Evolutionary conservation across 2,329 filamentous ascomycete genomes (phyloP).

Genomic region (Pseudocercospora crystallina): DNA sequence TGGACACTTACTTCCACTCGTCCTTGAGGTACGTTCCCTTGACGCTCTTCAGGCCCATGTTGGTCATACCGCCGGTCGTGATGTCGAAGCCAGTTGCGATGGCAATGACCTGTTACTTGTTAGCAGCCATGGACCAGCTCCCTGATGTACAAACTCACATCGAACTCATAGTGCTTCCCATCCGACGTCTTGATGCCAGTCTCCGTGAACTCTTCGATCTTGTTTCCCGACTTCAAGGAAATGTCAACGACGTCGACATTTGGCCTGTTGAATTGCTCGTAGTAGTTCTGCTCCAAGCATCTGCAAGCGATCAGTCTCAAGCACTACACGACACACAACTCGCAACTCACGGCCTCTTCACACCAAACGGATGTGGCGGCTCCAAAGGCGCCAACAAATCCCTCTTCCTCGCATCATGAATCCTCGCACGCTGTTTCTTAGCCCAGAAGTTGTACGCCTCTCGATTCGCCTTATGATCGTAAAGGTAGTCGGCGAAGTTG

Average conservation of each 20-base stretch:
- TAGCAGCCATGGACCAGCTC: too few species aligned
- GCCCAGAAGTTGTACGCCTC: slow-evolving; percentile 56
- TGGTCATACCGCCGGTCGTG: slow-evolving; percentile 43
- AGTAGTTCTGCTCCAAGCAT: slow-evolving; percentile 48
- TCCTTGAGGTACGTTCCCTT: slow-evolving; percentile 32
- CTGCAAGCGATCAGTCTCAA: too few species aligned
- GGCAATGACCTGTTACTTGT: slow-evolving; percentile 26
- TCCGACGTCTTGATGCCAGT: slow-evolving; percentile 29
- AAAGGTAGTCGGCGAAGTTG: slow-evolving; percentile 17
- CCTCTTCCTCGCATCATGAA: slow-evolving; percentile 50
- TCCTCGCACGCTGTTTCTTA: slow-evolving; percentile 51
- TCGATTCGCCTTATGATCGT: slow-evolving; percentile 17
- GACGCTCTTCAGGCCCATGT: slow-evolving; percentile 41
- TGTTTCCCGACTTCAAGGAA: slow-evolving; percentile 10
- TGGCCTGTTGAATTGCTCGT: slow-evolving; percentile 43
- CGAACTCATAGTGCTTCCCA: slow-evolving; percentile 38
- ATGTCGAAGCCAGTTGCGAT: slow-evolving; percentile 50
- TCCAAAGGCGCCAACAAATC: slow-evolving; percentile 54
- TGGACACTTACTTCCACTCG: slow-evolving; percentile 38
- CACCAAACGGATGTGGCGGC: slow-evolving; percentile 50
- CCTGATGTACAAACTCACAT: slow-evolving; percentile 30
- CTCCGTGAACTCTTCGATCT: slow-evolving; percentile 17
- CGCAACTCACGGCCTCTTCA: slow-evolving; percentile 33
- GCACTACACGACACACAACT: too few species aligned
- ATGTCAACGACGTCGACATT: slow-evolving; percentile 39